These are phyloP conservation scores for Ophiostoma sp. DNA, from an alignment of 2,329 filamentous ascomycete genomes.

Conservation along the genomic window DNA sequence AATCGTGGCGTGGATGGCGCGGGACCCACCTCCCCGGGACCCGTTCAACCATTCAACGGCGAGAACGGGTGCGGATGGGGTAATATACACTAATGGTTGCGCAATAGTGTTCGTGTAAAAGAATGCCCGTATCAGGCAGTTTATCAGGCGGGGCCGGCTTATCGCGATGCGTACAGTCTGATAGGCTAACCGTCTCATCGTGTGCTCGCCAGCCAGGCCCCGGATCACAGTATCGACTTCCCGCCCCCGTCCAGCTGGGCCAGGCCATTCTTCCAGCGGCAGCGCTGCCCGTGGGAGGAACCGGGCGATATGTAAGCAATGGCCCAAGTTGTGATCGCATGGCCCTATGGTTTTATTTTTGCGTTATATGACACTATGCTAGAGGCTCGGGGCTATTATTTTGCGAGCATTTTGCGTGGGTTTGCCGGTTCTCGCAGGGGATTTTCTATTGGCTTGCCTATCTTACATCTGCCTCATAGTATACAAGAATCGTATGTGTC, in stretches of 20 bases:
- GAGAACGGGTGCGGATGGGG: slow-evolving; percentile 12
- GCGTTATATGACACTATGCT: slow-evolving; percentile 2
- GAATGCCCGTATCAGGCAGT: slow-evolving; percentile 6
- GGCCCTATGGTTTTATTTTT: slow-evolving; percentile 1
- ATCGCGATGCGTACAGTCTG: background rate
- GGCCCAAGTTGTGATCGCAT: slow-evolving; percentile 6
- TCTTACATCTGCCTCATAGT: slow-evolving; percentile 5
- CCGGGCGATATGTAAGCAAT: background rate
- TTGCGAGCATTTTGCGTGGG: background rate
- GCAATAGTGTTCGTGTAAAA: slow-evolving; percentile 8
- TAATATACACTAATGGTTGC: slow-evolving; percentile 12
- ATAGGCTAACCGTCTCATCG: background rate
- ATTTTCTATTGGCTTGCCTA: background rate
- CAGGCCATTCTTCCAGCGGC: background rate
- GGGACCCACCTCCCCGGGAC: slow-evolving; percentile 2
- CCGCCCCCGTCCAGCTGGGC: too few species aligned
- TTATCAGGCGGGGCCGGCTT: background rate
- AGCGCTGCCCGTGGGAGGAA: background rate
- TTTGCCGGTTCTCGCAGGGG: background rate
- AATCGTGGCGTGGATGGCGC: slow-evolving; percentile 21
- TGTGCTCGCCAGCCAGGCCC: background rate
- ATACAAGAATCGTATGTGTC: slow-evolving; percentile 16
- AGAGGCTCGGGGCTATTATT: background rate
- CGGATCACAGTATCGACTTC: background rate
- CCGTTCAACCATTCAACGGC: slow-evolving; percentile 8